Evolutionary conservation across 768 basidiomycete species (phyloP).

Genomic region (Mycena pura): DNA sequence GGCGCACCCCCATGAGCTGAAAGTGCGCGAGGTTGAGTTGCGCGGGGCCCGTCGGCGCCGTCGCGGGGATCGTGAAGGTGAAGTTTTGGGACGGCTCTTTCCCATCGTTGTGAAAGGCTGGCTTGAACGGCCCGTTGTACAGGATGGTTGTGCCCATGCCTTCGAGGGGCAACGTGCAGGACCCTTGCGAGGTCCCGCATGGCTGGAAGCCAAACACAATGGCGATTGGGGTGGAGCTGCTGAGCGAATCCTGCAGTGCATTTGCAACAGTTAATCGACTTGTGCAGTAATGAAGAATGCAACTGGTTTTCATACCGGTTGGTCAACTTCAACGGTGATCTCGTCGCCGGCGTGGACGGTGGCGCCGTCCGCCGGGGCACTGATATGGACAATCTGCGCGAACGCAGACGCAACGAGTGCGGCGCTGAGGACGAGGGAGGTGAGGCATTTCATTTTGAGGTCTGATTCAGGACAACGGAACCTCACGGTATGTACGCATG

Average conservation of each 20-base stretch:
- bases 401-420: slow-evolving; percentile 41
- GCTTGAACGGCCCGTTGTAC: slow-evolving; percentile 45
- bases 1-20: slow-evolving; percentile 42
- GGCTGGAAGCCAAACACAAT: slow-evolving; percentile 38
- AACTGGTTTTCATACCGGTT: slow-evolving; percentile 46
- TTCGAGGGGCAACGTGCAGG: slow-evolving; percentile 28
- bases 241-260: slow-evolving; percentile 14
- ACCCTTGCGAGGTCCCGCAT: slow-evolving; percentile 23
- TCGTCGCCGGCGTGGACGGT: slow-evolving; percentile 43
- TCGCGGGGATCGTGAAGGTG: slow-evolving; percentile 40
- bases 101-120: slow-evolving; percentile 28
- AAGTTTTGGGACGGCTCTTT: slow-evolving; percentile 46
- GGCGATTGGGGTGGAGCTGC: slow-evolving; percentile 38
- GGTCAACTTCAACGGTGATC: slow-evolving; percentile 53
- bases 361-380: slow-evolving; percentile 44
- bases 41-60: slow-evolving; percentile 29
- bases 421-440: slow-evolving; percentile 11
- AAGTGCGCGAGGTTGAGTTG: slow-evolving; percentile 40
- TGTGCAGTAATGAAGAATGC: too few species aligned
- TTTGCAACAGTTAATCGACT: too few species aligned
- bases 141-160: slow-evolving; percentile 42
- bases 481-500: too few species aligned
- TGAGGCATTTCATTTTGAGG: slow-evolving; percentile 19
- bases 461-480: too few species aligned
- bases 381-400: slow-evolving; percentile 51